Conservation (phyloP, 495 filamentous ascomycete genomes). For the Rostrohypoxylon terebratum region DNA sequence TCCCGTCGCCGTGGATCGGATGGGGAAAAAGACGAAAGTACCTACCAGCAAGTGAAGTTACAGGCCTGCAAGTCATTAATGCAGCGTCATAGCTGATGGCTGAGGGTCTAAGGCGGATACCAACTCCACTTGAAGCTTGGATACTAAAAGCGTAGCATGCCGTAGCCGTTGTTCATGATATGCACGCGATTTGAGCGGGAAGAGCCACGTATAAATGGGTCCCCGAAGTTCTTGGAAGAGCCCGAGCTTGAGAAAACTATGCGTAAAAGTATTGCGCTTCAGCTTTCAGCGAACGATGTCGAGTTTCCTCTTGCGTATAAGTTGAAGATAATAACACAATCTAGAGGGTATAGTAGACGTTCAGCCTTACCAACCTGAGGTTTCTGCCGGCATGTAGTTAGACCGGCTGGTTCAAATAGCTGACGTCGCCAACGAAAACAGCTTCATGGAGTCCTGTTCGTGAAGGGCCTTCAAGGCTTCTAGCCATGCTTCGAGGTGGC, state of each 20-base stretch:
- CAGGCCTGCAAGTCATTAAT: conserved; percentile 38
- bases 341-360: neutral
- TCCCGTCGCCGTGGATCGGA: neutral
- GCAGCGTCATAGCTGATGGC: conserved; percentile 12
- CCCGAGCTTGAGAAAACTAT: neutral
- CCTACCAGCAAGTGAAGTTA: neutral
- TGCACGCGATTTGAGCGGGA: conserved; percentile 25
- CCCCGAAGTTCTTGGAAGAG: conserved; percentile 7
- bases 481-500: conserved; percentile 15
- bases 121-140: conserved; percentile 26
- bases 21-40: conserved; percentile 1
- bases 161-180: conserved; percentile 22
- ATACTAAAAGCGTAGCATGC: conserved; percentile 30
- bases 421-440: neutral
- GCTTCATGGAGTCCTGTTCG: neutral
- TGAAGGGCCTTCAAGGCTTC: conserved; percentile 2
- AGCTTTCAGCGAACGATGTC: neutral
- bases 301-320: neutral
- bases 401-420: neutral
- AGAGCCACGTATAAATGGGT: conserved; percentile 17
- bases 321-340: neutral
- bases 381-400: neutral
- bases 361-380: neutral
- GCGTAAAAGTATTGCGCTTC: conserved; percentile 4
- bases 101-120: conserved; percentile 17